Evolutionary conservation across 2,329 filamentous ascomycete species (phyloP), one percentile per base, ranked within the genome.

Genomic region (Elsinoe arachidis): DNA sequence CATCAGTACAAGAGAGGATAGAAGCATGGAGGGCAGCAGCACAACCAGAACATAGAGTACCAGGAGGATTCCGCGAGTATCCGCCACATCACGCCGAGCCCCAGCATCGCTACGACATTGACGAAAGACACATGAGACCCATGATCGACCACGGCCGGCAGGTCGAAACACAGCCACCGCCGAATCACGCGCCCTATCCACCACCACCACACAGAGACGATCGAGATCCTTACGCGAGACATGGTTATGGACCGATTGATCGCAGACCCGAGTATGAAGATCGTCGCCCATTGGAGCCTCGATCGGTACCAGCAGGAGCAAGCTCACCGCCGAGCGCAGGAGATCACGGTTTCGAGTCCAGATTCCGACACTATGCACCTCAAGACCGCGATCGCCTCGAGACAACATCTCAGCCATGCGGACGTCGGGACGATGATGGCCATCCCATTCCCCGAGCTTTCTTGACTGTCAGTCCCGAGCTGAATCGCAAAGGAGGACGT

Each of bases 401-500:
- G 34, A 53, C 39, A 2, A 35, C 43, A 7, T 38, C 33, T 7
- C 54, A 46, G 17, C 54, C 39, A 5, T 21, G 54, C 14, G 43
- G 23, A 12, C 35, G 60, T 23, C 53, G 57, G 5, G 58, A 58
- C 12, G 60, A 59, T 3, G 60, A 60, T 49, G 55, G 54, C 14
- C 58, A 57, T 5, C 54, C 83, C 78, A 59, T 63, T 1, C 66
- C 66, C 38, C 78, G 87, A 60, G 84, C 81, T 37, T 77, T 95
- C 43, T 76, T 96, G n/a, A 85, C 83, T 2, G 80, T 95, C 10
- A 78, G 80, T 43, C 73, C 77, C 12, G 89, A 95, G 64, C 85
- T 88, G 58, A 85, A 86, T 59, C 90, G 90, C 66, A 84, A 89
- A 55, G 87, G 86, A 62, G 91, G 91, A 1, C 85, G 91, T 51